Conservation (phyloP, 2,329 filamentous ascomycete species). For the Botrytis sinoallii region DNA sequence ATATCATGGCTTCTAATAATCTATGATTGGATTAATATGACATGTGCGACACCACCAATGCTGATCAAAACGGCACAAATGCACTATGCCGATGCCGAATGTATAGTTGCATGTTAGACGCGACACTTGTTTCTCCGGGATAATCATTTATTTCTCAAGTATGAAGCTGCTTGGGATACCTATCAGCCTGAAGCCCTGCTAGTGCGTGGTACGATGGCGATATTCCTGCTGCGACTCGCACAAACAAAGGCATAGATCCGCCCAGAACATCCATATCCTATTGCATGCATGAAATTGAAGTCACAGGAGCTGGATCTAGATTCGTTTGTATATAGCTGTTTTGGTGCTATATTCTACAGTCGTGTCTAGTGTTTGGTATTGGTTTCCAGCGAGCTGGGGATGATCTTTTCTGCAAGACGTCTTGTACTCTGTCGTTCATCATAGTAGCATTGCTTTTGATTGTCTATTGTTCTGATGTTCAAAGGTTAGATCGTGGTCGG, state of each 20-base stretch:
- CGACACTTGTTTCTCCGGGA: neutral
- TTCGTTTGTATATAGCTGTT: slow-evolving; percentile 8
- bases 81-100: slow-evolving; percentile 2
- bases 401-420: neutral
- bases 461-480: neutral
- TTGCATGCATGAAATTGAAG: slow-evolving; percentile 15
- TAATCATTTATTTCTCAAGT: neutral
- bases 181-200: neutral
- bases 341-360: neutral
- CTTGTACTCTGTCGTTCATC: neutral
- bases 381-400: neutral
- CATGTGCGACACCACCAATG: neutral
- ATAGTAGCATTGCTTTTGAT: neutral
- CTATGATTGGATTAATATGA: neutral
- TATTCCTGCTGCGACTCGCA: neutral
- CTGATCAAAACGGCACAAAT: neutral
- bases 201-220: slow-evolving; percentile 3
- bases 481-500: neutral
- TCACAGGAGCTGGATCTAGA: slow-evolving; percentile 16
- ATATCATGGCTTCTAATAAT: neutral
- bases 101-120: neutral
- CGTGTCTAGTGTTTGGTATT: neutral
- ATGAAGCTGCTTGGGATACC: slow-evolving; percentile 6
- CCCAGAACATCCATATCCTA: slow-evolving; percentile 8
- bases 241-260: slow-evolving; percentile 15